Base-by-base conservation (phyloP, 371 early-diverging fungal genomes). In the Haplosporangium sp. region DNA sequence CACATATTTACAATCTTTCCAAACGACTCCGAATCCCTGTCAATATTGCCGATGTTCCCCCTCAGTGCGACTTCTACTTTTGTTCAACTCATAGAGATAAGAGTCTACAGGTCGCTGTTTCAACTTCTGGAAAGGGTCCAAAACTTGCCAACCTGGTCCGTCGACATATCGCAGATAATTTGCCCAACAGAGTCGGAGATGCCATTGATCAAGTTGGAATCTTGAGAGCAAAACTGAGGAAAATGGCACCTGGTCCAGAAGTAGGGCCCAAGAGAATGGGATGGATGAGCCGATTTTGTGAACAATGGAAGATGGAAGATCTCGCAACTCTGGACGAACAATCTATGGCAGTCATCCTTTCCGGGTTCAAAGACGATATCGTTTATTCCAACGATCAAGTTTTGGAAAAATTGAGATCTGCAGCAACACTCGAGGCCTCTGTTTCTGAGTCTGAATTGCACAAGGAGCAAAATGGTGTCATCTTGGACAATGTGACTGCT, bases 51-150 rank as follows among this genome's bases (percentile, higher is more conserved):
- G 97, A 97, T 72, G 93, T 96, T 20, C 94, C 95, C 15, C 91
- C 92, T 17, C 85, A 94, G 77, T 97, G 96, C 82, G 96, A 97
- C 74, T 96, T 97, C 76, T 96, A 93, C 82, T 96, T 96, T 81
- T 95, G 95, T 91, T 93, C 95, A 35, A 92, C 91, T 38, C 92
- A 93, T 71, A 86, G 95, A 4, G 95, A 95, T 67, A 93, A 93
- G 27, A 91, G 94, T 37, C 86, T 95, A 20, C 96, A 97, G 74
- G 88, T 97, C 61, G 96, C 95, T 0, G 94, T 97, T 20, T 94
- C 96, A 20, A 96, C 97, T 3, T 96, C 96, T 53, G 96, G 96
- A 0, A 89, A 94, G 74, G 97, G 95, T 1, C 97, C 97, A 8
- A 89, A 95, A 52, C 72, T 96, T 52, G 96, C 94, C 27, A 94